Evolutionary conservation across 345 rosid species (phyloP), one percentile per base, ranked within the genome.

Genomic region (Bruguiera parviflora): DNA sequence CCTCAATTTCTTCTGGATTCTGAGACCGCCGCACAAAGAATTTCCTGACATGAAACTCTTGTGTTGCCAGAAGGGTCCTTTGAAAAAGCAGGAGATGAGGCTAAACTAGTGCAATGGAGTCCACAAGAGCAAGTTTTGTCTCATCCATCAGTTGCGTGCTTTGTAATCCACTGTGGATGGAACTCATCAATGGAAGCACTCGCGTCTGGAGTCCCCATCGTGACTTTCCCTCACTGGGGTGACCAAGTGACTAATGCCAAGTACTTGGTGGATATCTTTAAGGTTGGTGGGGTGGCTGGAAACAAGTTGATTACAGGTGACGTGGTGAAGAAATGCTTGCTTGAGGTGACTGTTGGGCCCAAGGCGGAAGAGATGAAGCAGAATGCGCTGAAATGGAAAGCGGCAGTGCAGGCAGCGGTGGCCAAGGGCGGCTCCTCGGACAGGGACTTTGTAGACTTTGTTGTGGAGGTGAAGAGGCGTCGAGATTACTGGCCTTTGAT

Each of bases 101-200:
- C 92, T 3, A 77, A 69, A 55, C 73, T 89, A 1, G 86, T 87
- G 65, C 81, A 80, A 43, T 92, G 97, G 96, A 80, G 93, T 75
- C 84, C 89, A 0, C 97, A 92, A 57, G 88, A 86, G 77, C 72
- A 83, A 55, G 96, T 88, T 10, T 66, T 92, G 35, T 78, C 82
- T 58, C 96, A 92, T 74, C 86, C 84, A 9, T 73, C 90, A 0
- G 72, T 87, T 21, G 85, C 80, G 0, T 83, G 89, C 67, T 92
- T 89, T 61, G 76, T 88, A 16, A 85, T 92, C 0, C 96, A 89
- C 59, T 89, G 97, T 47, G 90, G 97, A 8, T 91, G 96, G 97
- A 89, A 87, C 80, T 89, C 93, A 5, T 76, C 89, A 1, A 75
- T 89, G 82, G 96, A 89, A 67, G 72, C 91, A 24, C 39, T 87